phyloP scores from a whole-genome alignment of 73 alveolate genomes.

The Vitrella brassicaformis region DNA sequence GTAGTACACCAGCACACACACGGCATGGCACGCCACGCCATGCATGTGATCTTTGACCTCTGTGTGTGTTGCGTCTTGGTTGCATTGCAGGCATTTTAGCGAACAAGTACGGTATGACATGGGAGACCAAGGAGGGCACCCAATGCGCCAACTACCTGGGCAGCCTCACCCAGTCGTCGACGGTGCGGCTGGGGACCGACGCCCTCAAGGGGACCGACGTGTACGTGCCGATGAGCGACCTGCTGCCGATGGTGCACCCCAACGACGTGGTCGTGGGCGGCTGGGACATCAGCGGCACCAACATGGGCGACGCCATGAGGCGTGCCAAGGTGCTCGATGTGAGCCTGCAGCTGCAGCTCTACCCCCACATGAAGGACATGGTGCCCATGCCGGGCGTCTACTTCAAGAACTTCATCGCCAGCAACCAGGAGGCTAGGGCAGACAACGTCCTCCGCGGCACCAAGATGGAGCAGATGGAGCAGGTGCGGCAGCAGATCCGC shows the following conservation, averaged over 20 bases:
- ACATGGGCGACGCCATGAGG: constrained; percentile 71
- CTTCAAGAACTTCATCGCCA: constrained; percentile 76
- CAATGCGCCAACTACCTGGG: constrained; percentile 79
- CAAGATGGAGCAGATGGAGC: constrained; percentile 56
- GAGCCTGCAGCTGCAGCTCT: constrained; percentile 35
- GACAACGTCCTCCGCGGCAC: constrained; percentile 73
- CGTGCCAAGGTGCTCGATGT: constrained; percentile 74
- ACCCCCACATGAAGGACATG: constrained; percentile 37
- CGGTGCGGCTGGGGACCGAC: constrained; percentile 62
- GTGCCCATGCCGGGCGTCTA: constrained; percentile 75
- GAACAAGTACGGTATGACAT: constrained; percentile 49
- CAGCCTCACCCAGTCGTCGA: constrained; percentile 70
- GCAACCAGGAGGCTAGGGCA: constrained; percentile 84
- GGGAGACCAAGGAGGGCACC: constrained; percentile 83
- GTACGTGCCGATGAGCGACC: constrained; percentile 68
- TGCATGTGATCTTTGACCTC: neutral
- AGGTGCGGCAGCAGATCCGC: constrained; percentile 58
- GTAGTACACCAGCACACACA: neutral
- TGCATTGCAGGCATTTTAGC: constrained; percentile 78
- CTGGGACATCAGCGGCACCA: constrained; percentile 80
- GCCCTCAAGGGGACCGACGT: constrained; percentile 51
- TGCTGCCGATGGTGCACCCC: constrained; percentile 87
- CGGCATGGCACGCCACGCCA: neutral
- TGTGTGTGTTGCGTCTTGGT: neutral
- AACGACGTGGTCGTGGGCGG: constrained; percentile 70